phyloP scores from a whole-genome alignment of 257 asterid species.

The Osmanthus fragrans region DNA sequence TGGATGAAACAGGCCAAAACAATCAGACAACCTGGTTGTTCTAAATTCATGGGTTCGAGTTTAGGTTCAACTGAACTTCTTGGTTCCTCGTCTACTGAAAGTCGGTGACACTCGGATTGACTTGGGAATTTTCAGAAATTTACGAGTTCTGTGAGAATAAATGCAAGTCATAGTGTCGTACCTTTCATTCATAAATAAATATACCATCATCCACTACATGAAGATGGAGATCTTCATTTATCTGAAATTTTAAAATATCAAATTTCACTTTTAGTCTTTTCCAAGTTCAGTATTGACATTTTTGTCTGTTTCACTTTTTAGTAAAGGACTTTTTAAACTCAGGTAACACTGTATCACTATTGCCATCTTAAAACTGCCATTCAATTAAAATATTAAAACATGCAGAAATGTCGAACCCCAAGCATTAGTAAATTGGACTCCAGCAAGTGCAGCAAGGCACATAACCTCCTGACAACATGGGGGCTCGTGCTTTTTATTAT shows the following conservation, averaged over 20 bases:
- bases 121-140: not conserved
- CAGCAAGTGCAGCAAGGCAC: no score
- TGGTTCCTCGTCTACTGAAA: slow-evolving; percentile 5
- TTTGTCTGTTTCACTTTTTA: not conserved
- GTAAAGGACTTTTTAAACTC: no score
- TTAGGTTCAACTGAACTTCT: slow-evolving; percentile 8
- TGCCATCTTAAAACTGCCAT: no score
- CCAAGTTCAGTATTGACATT: not conserved
- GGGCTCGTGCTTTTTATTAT: no score
- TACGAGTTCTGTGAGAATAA: not conserved
- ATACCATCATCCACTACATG: not conserved
- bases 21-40: slow-evolving; percentile 50
- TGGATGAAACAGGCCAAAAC: slow-evolving; percentile 56
- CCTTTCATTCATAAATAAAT: not conserved
- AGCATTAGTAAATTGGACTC: no score
- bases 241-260: not conserved
- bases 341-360: no score
- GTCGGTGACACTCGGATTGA: not conserved
- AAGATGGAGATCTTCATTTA: not conserved
- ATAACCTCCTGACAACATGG: no score
- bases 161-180: not conserved
- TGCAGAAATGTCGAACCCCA: no score
- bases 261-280: not conserved
- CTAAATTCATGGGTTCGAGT: slow-evolving; percentile 29
- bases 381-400: no score